These are phyloP conservation scores for Detonula confervacea DNA, from an alignment of 352 stramenopile species.

Conservation along the genomic window DNA sequence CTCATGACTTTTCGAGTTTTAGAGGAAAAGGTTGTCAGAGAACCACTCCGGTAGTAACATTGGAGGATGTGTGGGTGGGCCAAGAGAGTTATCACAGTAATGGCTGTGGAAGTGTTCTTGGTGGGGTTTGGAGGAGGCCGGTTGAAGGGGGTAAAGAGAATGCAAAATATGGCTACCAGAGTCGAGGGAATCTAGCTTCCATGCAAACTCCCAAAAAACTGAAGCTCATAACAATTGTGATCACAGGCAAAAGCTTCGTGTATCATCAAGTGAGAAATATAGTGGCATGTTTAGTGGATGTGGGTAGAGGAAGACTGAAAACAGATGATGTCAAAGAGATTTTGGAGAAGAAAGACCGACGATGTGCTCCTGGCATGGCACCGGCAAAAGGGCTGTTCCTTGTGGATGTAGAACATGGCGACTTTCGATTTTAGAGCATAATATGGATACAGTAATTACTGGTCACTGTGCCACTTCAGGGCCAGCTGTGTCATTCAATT, in stretches of 20 bases:
- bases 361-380: slow-evolving; percentile 58
- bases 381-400: slow-evolving; percentile 79
- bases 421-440: slow-evolving; percentile 62
- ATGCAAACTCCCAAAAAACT: slow-evolving; percentile 33
- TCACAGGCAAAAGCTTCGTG: slow-evolving; percentile 78
- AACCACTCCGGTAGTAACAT: slow-evolving; percentile 66
- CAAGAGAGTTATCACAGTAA: slow-evolving; percentile 43
- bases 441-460: not conserved
- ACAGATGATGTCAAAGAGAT: slow-evolving; percentile 59
- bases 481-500: not conserved
- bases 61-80: slow-evolving; percentile 59
- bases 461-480: slow-evolving; percentile 6
- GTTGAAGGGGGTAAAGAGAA: slow-evolving; percentile 7
- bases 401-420: slow-evolving; percentile 75
- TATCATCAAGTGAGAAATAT: slow-evolving; percentile 84
- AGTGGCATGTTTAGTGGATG: slow-evolving; percentile 73
- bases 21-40: slow-evolving; percentile 67
- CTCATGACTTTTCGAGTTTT: slow-evolving; percentile 82
- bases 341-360: slow-evolving; percentile 57
- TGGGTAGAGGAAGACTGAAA: slow-evolving; percentile 60
- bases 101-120: slow-evolving; percentile 22
- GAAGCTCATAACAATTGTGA: slow-evolving; percentile 63
- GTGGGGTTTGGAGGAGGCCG: slow-evolving; percentile 25
- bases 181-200: slow-evolving; percentile 5
- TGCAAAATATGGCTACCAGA: not conserved